A percentile compares a stretch with the other conserved stretches of the same genome.
Conservation (phyloP, 495 filamentous ascomycete species). For the Trypethelium eluteriae region DNA sequence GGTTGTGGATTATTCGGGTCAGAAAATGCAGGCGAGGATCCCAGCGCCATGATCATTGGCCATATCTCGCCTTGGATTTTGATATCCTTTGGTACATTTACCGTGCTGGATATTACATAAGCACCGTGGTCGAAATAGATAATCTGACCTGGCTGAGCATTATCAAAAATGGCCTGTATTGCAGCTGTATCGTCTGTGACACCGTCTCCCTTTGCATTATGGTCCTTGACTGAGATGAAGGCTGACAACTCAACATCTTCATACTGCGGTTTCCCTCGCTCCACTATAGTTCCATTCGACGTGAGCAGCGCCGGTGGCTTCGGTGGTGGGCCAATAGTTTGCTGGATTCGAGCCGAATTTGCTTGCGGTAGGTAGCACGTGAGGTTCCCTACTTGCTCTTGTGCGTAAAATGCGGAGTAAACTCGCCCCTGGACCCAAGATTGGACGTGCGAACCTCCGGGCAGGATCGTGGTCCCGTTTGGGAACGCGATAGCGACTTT, state of each 20-base stretch:
- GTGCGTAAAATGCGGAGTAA: slow-evolving; percentile 41
- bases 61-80: slow-evolving; percentile 85
- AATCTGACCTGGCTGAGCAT: slow-evolving; percentile 51
- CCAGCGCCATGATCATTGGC: slow-evolving; percentile 74
- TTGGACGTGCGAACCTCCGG: slow-evolving; percentile 57
- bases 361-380: slow-evolving; percentile 24
- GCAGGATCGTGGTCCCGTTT: slow-evolving; percentile 52
- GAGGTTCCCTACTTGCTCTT: slow-evolving; percentile 11
- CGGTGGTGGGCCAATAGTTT: slow-evolving; percentile 39
- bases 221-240: slow-evolving; percentile 69
- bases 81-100: slow-evolving; percentile 73
- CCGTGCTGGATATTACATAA: slow-evolving; percentile 75
- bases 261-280: slow-evolving; percentile 69
- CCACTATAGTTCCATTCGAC: slow-evolving; percentile 49
- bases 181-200: slow-evolving; percentile 58
- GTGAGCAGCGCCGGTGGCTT: slow-evolving; percentile 56
- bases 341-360: slow-evolving; percentile 39
- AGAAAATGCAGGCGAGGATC: slow-evolving; percentile 51
- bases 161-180: slow-evolving; percentile 66
- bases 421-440: slow-evolving; percentile 69
- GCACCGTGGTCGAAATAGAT: slow-evolving; percentile 90
- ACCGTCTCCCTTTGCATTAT: slow-evolving; percentile 75
- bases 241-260: slow-evolving; percentile 46
- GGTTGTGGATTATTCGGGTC: slow-evolving; percentile 62
- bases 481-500: slow-evolving; percentile 46